These are phyloP conservation scores for Collybia mongolica DNA, from an alignment of 768 basidiomycete species.

Conservation along the genomic window DNA sequence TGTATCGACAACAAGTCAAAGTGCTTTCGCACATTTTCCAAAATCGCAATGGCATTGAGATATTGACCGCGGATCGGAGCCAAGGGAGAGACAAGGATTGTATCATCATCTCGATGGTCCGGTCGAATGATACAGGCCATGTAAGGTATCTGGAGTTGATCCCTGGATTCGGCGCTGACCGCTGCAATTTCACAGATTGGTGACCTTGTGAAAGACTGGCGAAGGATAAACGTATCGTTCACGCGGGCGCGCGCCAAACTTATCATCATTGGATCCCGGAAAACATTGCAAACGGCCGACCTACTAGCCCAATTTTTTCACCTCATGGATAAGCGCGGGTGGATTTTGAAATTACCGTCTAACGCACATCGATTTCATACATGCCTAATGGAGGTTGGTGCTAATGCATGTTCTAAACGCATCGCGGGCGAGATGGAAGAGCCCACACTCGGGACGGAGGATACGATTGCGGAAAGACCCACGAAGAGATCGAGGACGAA, in stretches of 20 bases:
- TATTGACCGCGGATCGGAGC: slow-evolving; percentile 89
- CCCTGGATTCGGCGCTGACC: too few relatives aligned
- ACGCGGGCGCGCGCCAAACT: slow-evolving; percentile 89
- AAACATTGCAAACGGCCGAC: slow-evolving; percentile 62
- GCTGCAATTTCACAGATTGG: slow-evolving; percentile 78
- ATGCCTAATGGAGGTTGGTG: slow-evolving; percentile 9
- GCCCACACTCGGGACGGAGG: background rate
- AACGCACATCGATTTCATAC: slow-evolving; percentile 56
- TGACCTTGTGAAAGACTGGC: slow-evolving; percentile 93
- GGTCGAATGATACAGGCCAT: slow-evolving; percentile 76
- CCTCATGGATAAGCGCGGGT: slow-evolving; percentile 68
- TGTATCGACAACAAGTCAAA: slow-evolving; percentile 97
- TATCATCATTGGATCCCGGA: slow-evolving; percentile 87
- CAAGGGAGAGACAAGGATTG: slow-evolving; percentile 97
- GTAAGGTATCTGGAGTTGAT: slow-evolving; percentile 44
- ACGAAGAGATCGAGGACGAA: slow-evolving; percentile 22
- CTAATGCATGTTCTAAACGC: too few relatives aligned
- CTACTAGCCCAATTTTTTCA: slow-evolving; percentile 75
- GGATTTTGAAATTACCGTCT: slow-evolving; percentile 64
- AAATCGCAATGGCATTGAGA: slow-evolving; percentile 62
- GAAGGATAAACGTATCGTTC: slow-evolving; percentile 94
- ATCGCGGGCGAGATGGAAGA: slow-evolving; percentile 11
- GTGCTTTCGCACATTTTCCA: slow-evolving; percentile 68
- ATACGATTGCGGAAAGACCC: background rate
- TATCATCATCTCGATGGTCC: slow-evolving; percentile 88